A percentile compares a stretch with the other conserved stretches of the same genome.
Conservation (phyloP, 2,329 filamentous ascomycete species). For the Rutstroemia sp. region DNA sequence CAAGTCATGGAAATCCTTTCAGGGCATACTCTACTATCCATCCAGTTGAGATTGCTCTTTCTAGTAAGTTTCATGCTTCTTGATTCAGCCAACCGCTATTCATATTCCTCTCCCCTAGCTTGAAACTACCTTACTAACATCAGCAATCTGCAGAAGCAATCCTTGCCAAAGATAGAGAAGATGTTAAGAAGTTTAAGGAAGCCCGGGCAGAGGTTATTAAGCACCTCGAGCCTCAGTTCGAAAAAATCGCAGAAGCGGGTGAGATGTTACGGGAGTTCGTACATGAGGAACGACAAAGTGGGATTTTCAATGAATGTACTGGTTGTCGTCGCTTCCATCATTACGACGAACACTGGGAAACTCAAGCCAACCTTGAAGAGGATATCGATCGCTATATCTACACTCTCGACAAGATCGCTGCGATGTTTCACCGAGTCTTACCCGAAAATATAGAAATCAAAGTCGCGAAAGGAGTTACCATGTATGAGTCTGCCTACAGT, state of each 20-base stretch:
- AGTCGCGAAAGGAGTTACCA: background rate
- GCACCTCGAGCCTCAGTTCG: constrained; percentile 7
- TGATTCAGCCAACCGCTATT: background rate
- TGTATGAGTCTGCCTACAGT: constrained; percentile 2
- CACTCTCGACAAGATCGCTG: constrained; percentile 3
- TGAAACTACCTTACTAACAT: background rate
- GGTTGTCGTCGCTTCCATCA: constrained; percentile 2
- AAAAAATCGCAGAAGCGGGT: constrained; percentile 3
- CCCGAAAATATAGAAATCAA: constrained; percentile 2
- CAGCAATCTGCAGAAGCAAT: background rate
- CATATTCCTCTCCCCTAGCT: no score
- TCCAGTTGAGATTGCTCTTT: constrained; percentile 5
- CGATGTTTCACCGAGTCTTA: background rate
- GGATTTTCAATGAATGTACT: constrained; percentile 1
- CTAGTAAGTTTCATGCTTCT: background rate
- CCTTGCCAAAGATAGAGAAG: background rate
- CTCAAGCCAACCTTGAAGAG: background rate
- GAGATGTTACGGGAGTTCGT: constrained; percentile 2
- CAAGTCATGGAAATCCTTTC: constrained; percentile 6
- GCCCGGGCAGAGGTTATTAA: background rate
- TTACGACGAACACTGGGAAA: constrained; percentile 3
- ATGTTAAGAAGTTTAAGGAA: constrained; percentile 4
- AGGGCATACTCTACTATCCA: background rate
- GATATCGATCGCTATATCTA: constrained; percentile 9
- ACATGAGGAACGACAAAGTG: background rate